Conservation (phyloP, 768 basidiomycete species). For the Serendipita sp. region DNA sequence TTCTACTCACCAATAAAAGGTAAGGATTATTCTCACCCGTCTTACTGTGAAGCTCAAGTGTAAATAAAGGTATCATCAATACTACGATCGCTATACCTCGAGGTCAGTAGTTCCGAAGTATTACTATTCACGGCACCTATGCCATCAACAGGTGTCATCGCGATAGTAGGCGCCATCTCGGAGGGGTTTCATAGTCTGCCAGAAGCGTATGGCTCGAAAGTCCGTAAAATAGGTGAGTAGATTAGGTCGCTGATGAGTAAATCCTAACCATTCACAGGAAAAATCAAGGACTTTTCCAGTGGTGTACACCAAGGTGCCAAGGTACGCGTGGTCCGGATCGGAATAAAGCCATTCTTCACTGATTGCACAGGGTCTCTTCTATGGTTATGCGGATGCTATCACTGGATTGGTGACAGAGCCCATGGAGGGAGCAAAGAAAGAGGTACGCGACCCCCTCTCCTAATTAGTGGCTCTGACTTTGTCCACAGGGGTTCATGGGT, state of each 20-base stretch:
- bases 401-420: constrained; percentile 28
- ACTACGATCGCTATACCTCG: constrained; percentile 33
- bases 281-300: constrained; percentile 28
- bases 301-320: constrained; percentile 36
- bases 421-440: constrained; percentile 24
- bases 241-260: no score
- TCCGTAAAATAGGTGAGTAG: constrained; percentile 20
- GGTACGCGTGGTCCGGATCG: constrained; percentile 16
- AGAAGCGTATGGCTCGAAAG: constrained; percentile 27
- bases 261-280: constrained; percentile 11
- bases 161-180: constrained; percentile 27
- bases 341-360: neutral
- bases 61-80: constrained; percentile 30
- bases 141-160: constrained; percentile 24
- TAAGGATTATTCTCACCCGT: neutral
- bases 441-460: constrained; percentile 17
- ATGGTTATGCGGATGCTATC: constrained; percentile 26
- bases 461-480: constrained; percentile 1
- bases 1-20: constrained; percentile 23
- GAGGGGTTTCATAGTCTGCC: constrained; percentile 33
- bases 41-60: no score
- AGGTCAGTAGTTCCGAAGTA: constrained; percentile 18
- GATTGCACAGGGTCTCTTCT: constrained; percentile 18
- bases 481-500: constrained; percentile 21
- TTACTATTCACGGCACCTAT: neutral